Base-by-base conservation (phyloP, 139 green algal genomes). In the Picochlorum sp. region DNA sequence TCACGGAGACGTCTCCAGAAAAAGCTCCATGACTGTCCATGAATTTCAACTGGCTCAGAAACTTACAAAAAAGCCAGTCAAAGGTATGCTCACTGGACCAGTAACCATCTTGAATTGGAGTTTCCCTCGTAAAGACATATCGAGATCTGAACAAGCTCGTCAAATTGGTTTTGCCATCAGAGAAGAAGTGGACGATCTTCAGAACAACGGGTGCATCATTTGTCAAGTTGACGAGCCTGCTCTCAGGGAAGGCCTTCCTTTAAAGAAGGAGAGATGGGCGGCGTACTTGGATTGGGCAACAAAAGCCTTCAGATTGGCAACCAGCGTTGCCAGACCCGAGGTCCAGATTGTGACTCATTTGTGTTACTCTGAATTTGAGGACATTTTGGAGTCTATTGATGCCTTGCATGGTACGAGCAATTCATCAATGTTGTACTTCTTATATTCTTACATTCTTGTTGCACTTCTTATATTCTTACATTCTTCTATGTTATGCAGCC, bases 81-180 rank as follows among this genome's bases (percentile, higher is more conserved):
- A 96, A 79, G 90, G 90, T 68, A 96, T 96, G 90, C 80, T 96
- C 20, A 96, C 90, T 2, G 83, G 88, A 16, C 90, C 90, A 7
- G 84, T 96, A 10, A 96, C 90, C 51, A 91, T 96, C 26, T 81
- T 96, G 47, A 94, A 96, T 77, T 96, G 90, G 90, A 89, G 78
- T 38, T 96, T 96, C 76, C 84, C 87, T 3, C 83, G 87, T 58
- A 84, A 86, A 61, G 90, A 96, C 76, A 74, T 95, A 58, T 74
- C 65, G 32, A 74, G 89, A 50, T 13, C 37, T 0, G 68, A 65
- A 6, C 86, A 90, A 76, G 84, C 85, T 13, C 64, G 80, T 46
- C 85, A 95, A 82, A 76, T 96, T 66, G 90, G 77, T 2, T 69
- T 87, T 30, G 89, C 90, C 9, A 79, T 96, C 65, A 72, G 89